Conservation (phyloP, 208 protist genomes). For the Leishmania amazonensis region DNA sequence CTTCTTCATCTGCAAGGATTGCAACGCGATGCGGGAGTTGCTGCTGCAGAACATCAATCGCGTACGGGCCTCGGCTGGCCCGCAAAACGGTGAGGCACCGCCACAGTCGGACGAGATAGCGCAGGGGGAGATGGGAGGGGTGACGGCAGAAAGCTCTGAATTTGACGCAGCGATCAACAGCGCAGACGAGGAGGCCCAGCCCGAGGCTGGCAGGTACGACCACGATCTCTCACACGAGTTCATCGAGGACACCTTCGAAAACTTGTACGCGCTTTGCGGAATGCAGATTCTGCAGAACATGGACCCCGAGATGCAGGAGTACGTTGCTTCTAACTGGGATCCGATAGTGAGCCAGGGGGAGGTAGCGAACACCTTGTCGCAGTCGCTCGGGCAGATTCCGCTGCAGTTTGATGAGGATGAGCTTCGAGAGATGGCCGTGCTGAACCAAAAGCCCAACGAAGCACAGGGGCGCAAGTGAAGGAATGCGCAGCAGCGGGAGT, state of each 20-base stretch:
- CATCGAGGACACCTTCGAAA: constrained; percentile 82
- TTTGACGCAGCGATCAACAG: background rate
- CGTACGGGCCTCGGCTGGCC: background rate
- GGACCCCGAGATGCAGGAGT: constrained; percentile 40
- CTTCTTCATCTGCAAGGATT: constrained; percentile 73
- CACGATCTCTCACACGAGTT: constrained; percentile 82
- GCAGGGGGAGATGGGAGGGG: background rate
- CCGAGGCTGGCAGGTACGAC: constrained; percentile 29
- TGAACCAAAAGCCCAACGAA: constrained; percentile 17
- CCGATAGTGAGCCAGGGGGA: constrained; percentile 22
- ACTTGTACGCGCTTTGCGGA: constrained; percentile 62
- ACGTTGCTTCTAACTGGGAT: constrained; percentile 38
- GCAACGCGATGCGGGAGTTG: constrained; percentile 63
- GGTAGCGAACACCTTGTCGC: constrained; percentile 35
- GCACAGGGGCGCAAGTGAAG: background rate
- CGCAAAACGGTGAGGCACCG: background rate
- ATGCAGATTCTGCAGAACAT: constrained; percentile 69
- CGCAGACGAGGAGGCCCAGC: background rate
- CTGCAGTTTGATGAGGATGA: constrained; percentile 53
- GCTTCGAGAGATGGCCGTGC: constrained; percentile 29
- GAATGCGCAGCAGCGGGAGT: background rate
- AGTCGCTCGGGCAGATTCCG: constrained; percentile 47
- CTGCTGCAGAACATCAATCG: constrained; percentile 11
- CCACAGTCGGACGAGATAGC: background rate
- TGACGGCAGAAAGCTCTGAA: background rate